Conservation (phyloP, 1,284 basidiomycete species). For the Cutaneotrichosporon dermatis region DNA sequence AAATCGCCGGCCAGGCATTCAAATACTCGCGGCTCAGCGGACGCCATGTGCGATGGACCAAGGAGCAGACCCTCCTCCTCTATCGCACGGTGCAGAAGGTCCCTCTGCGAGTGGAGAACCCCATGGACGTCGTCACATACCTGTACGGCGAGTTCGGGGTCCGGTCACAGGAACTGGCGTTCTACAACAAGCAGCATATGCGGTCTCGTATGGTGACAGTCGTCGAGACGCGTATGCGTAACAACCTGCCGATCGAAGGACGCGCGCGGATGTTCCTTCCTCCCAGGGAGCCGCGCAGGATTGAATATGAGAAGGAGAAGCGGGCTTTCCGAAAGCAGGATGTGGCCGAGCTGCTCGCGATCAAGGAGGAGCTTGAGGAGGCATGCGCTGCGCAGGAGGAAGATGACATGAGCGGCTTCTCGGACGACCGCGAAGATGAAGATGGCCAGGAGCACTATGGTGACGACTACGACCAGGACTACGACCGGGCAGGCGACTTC, state of each 20-base stretch:
- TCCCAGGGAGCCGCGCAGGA: conserved; percentile 1
- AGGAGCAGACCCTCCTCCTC: conserved; percentile 29
- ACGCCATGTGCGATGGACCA: conserved; percentile 22
- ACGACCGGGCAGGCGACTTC: neutral
- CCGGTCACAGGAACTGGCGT: conserved; percentile 14
- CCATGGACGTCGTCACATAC: conserved; percentile 29
- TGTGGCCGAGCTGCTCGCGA: neutral
- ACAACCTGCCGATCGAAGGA: conserved; percentile 22
- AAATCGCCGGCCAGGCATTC: neutral
- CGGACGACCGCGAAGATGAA: neutral
- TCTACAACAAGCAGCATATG: conserved; percentile 41
- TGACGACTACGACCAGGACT: neutral
- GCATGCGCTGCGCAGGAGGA: neutral
- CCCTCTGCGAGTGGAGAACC: conserved; percentile 28
- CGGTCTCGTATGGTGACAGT: conserved; percentile 37
- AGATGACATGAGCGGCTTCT: neutral
- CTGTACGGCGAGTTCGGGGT: conserved; percentile 35
- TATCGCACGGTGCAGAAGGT: conserved; percentile 41
- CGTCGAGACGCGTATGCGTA: conserved; percentile 20
- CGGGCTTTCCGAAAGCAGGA: neutral
- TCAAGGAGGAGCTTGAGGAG: neutral
- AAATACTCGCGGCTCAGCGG: conserved; percentile 4
- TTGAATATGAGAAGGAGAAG: conserved; percentile 12
- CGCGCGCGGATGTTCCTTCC: conserved; percentile 32
- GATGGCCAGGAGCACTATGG: neutral